phyloP scores from a whole-genome alignment of 495 filamentous ascomycete genomes.

The Podospora didyma region DNA sequence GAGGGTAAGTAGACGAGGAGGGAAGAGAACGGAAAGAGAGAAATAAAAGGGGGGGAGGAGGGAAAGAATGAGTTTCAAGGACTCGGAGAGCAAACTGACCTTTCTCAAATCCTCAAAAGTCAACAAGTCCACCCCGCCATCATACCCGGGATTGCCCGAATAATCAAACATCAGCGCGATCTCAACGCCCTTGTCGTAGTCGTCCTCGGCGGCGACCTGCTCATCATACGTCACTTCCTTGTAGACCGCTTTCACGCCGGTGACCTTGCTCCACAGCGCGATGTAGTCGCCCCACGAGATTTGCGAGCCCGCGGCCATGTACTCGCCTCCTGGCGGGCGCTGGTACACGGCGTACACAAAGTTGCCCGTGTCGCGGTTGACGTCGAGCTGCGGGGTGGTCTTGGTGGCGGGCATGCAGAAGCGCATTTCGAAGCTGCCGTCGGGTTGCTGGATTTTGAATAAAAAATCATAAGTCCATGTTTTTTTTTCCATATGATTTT shows the following conservation, averaged over 20 bases:
- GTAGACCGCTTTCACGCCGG: conserved; percentile 21
- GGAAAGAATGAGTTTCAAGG: too few relatives aligned
- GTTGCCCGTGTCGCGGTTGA: conserved; percentile 36
- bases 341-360: conserved; percentile 41
- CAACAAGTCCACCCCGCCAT: conserved; percentile 34
- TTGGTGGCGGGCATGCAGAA: conserved; percentile 29
- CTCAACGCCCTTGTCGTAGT: conserved; percentile 32
- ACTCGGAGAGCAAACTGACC: conserved; percentile 15
- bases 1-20: too few relatives aligned
- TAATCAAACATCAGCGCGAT: conserved; percentile 38
- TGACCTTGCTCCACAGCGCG: conserved; percentile 34
- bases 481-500: too few relatives aligned
- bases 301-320: conserved; percentile 36
- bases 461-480: neutral
- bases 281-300: conserved; percentile 26
- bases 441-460: conserved; percentile 24
- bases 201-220: conserved; percentile 25
- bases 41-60: too few relatives aligned
- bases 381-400: conserved; percentile 35
- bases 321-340: conserved; percentile 38
- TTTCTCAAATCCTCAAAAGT: conserved; percentile 36
- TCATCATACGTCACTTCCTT: conserved; percentile 34
- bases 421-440: conserved; percentile 35
- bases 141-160: conserved; percentile 36
- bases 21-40: too few relatives aligned